Percentiles rank a stretch among this genome's conserved stretches.
Conservation (phyloP, 805 yeast species). For the Sugiyamaella floridensis region DNA sequence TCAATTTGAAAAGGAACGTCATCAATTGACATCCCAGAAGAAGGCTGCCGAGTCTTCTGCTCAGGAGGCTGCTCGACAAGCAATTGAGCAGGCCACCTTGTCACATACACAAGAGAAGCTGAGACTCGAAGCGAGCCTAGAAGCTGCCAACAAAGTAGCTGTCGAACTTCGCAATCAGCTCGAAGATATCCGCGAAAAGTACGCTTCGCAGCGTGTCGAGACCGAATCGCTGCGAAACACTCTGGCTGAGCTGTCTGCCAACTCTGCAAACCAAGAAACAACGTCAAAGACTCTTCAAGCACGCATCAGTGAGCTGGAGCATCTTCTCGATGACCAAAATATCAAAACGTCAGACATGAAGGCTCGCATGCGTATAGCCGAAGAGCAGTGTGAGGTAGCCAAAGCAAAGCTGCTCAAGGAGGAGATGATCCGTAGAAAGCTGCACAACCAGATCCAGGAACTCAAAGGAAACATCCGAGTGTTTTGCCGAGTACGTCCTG, state of each 20-base stretch:
- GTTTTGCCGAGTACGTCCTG: conserved; percentile 77
- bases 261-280: conserved; percentile 19
- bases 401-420: conserved; percentile 38
- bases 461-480: conserved; percentile 89
- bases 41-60: conserved; percentile 15
- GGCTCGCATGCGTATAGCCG: conserved; percentile 24
- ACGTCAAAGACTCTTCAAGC: conserved; percentile 14
- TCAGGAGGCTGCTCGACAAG: conserved; percentile 15
- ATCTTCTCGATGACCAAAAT: conserved; percentile 17
- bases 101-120: conserved; percentile 23
- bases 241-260: conserved; percentile 27
- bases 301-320: conserved; percentile 18
- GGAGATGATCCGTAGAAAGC: conserved; percentile 50
- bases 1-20: background rate
- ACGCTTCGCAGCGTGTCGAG: conserved; percentile 23
- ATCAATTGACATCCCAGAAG: background rate
- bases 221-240: conserved; percentile 25
- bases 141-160: background rate
- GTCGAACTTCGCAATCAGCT: conserved; percentile 15
- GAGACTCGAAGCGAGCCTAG: conserved; percentile 22
- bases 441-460: conserved; percentile 75
- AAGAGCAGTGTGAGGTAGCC: conserved; percentile 27
- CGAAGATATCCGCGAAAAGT: conserved; percentile 20
- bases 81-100: conserved; percentile 27
- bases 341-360: conserved; percentile 18